Base-by-base conservation (phyloP, 73 alveolate species). In the Blepharisma stoltei region DNA sequence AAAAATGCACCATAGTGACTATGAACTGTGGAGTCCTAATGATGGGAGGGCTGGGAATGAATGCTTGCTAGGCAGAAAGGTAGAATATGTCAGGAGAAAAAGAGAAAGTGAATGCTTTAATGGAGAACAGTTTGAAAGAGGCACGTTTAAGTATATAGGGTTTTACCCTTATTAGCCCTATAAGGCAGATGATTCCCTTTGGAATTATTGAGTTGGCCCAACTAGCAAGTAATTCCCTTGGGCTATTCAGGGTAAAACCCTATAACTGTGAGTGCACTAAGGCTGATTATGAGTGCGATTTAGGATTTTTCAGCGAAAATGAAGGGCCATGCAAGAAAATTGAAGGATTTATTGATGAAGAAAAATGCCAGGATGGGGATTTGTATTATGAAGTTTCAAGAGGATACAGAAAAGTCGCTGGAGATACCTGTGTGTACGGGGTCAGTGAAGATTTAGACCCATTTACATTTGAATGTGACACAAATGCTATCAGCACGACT, bases 371-470 rank as follows among this genome's bases (percentile, higher is more conserved):
- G 20, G 67, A 73, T 45, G 32, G 47, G 9, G 85, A 85, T 0
- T 81, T 18, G 76, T n/a, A 20, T 52, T 91, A 91, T 66, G 70
- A 84, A 21, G 82, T 89, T n/a, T 53, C 90, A 6, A 73, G 83
- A 68, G 99, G 99, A 6, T 94, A 94, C 77, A 89, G 97, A 83
- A 92, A 67, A 84, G 73, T 94, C 6, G 95, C 99, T 23, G 99
- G 99, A 11, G 85, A 92, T 80, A 67, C 83, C 21, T 94, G 99
- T 73, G 86, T 69, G 20, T 95, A 96, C 0, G 99, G 99, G 27
- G 84, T 91, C 6, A 91, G 89, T n/a, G 81, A 78, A 25, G 86
- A 80, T 9, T 91, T 92, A 4, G 83, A 78, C 55, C 80, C 73
- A 38, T 18, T 86, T 6, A 53, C 92, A 48, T 91, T 97, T 75